Percentiles rank a stretch among this genome's conserved stretches.
These are phyloP conservation scores for Fusarium sp. DNA, from an alignment of 2,329 filamentous ascomycete genomes.

Conservation along the genomic window DNA sequence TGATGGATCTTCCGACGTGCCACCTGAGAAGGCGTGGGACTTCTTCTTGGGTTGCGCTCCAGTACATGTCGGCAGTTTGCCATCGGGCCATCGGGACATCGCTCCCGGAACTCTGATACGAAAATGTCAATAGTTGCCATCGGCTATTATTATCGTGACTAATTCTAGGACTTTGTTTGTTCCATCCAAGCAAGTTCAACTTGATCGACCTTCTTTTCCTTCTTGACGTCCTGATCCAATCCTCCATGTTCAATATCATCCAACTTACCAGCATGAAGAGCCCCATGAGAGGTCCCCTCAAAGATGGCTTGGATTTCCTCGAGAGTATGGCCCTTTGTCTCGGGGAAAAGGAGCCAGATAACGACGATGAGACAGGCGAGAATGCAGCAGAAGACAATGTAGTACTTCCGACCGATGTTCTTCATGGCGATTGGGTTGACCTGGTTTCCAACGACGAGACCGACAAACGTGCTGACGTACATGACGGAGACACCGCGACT, in stretches of 20 bases:
- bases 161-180: too few species aligned
- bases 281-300: slow-evolving; percentile 28
- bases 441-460: slow-evolving; percentile 49
- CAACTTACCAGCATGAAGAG: slow-evolving; percentile 4
- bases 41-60: too few species aligned
- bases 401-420: slow-evolving; percentile 52
- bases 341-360: slow-evolving; percentile 51
- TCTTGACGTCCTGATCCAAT: slow-evolving; percentile 4
- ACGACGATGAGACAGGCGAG: slow-evolving; percentile 44
- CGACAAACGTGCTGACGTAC: slow-evolving; percentile 31
- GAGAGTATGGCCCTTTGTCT: slow-evolving; percentile 45
- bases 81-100: not conserved
- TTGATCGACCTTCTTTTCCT: slow-evolving; percentile 26
- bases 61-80: not conserved
- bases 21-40: not conserved
- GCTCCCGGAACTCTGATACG: not conserved
- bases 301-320: slow-evolving; percentile 46
- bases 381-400: slow-evolving; percentile 51
- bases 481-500: slow-evolving; percentile 31
- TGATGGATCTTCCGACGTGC: not conserved
- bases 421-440: slow-evolving; percentile 53
- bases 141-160: not conserved
- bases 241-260: slow-evolving; percentile 15
- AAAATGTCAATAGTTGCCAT: not conserved
- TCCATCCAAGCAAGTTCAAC: slow-evolving; percentile 18